phyloP scores from a whole-genome alignment of 164 flowering plant species.

The Hamamelis virginiana region DNA sequence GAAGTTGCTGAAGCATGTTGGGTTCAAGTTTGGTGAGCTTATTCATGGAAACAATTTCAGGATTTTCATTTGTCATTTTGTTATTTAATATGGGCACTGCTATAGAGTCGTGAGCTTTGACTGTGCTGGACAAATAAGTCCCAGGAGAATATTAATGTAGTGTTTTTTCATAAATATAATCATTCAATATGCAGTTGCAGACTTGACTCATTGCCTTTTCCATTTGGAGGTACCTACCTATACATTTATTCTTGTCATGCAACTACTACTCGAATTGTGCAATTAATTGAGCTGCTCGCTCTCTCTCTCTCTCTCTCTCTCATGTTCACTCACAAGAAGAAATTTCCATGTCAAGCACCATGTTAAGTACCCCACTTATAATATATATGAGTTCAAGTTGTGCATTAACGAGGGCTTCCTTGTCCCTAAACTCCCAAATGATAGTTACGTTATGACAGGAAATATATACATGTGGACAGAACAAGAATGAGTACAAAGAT shows the following conservation, averaged over 20 bases:
- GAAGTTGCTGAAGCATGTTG: not conserved
- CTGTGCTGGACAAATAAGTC: not conserved
- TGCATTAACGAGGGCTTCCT: not conserved
- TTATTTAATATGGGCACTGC: not conserved
- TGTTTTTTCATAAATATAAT: slow-evolving; percentile 21
- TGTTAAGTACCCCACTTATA: no score
- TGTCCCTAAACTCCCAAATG: no score
- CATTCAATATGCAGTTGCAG: slow-evolving; percentile 21
- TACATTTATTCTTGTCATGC: no score
- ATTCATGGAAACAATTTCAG: not conserved
- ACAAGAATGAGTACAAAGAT: not conserved
- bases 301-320: not conserved
- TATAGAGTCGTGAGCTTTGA: not conserved
- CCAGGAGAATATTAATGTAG: not conserved
- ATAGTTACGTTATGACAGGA: not conserved
- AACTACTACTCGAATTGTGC: no score
- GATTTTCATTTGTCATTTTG: not conserved
- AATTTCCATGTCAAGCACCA: no score
- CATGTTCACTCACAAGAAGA: no score
- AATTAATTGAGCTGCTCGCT: not conserved
- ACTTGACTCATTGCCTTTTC: no score
- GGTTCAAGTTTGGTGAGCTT: not conserved
- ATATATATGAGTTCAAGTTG: not conserved
- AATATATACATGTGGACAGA: not conserved
- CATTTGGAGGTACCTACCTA: no score